Percentiles rank a stretch among this genome's conserved stretches.
These are phyloP conservation scores for Penicillium canariense DNA, from an alignment of 495 filamentous ascomycete species.

Conservation along the genomic window DNA sequence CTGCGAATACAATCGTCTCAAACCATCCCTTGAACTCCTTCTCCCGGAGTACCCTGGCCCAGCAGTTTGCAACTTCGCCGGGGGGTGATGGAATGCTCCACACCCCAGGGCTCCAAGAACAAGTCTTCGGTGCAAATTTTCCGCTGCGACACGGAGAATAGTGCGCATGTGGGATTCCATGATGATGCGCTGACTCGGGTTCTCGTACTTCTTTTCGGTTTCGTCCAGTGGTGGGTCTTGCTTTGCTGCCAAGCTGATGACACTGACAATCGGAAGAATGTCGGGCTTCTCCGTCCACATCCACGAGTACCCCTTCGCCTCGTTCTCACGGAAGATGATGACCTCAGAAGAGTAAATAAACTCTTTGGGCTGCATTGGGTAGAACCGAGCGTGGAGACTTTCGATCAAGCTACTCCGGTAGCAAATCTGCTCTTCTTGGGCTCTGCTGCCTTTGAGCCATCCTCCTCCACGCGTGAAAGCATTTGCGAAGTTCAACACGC, in stretches of 20 bases:
- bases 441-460: slow-evolving; percentile 52
- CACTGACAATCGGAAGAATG: slow-evolving; percentile 51
- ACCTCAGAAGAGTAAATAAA: slow-evolving; percentile 61
- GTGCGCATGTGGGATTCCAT: slow-evolving; percentile 59
- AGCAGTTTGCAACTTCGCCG: slow-evolving; percentile 60
- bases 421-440: slow-evolving; percentile 67
- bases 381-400: slow-evolving; percentile 50
- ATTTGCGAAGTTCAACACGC: slow-evolving; percentile 62
- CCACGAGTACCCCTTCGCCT: slow-evolving; percentile 37
- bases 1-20: slow-evolving; percentile 34
- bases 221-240: slow-evolving; percentile 41
- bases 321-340: slow-evolving; percentile 50
- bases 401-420: slow-evolving; percentile 56
- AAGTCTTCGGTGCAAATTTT: slow-evolving; percentile 49
- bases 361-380: slow-evolving; percentile 51
- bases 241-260: slow-evolving; percentile 58
- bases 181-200: slow-evolving; percentile 41
- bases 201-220: slow-evolving; percentile 24
- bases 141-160: slow-evolving; percentile 53
- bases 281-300: slow-evolving; percentile 33
- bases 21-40: slow-evolving; percentile 50
- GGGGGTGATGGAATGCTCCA: slow-evolving; percentile 61
- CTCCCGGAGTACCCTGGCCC: slow-evolving; percentile 55
- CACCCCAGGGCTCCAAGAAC: slow-evolving; percentile 69
- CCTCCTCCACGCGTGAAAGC: slow-evolving; percentile 52